phyloP scores from a whole-genome alignment of 441 rosid species.

The Flueggea neowawraea region DNA sequence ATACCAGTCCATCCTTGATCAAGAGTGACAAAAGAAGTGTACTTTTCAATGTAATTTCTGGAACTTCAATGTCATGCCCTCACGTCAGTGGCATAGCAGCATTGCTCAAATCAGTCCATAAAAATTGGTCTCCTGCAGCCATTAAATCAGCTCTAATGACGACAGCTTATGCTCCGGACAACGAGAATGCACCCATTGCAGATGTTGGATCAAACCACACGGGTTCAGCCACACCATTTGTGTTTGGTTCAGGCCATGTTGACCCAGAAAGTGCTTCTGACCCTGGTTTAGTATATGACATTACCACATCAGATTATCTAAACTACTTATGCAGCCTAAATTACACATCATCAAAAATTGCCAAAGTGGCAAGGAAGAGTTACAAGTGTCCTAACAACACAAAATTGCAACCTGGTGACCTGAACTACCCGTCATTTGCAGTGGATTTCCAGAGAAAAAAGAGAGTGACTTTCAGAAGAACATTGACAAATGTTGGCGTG shows the following conservation, averaged over 20 bases:
- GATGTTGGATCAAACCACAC: constrained; percentile 58
- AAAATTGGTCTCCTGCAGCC: constrained; percentile 71
- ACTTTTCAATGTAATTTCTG: constrained; percentile 66
- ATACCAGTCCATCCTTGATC: constrained; percentile 57
- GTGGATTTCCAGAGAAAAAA: constrained; percentile 39
- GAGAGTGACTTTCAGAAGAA: constrained; percentile 34
- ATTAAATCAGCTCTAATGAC: constrained; percentile 85
- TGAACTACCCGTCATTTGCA: constrained; percentile 76
- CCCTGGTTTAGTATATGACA: constrained; percentile 74
- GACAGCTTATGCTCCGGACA: constrained; percentile 51
- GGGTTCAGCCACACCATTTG: constrained; percentile 78
- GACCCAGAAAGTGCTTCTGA: constrained; percentile 80
- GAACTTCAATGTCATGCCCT: too few relatives aligned
- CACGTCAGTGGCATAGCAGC: constrained; percentile 88
- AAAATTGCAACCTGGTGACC: constrained; percentile 45
- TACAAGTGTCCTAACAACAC: constrained; percentile 43
- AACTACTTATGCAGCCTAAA: constrained; percentile 58
- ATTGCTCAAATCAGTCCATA: constrained; percentile 63
- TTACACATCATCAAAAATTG: constrained; percentile 47
- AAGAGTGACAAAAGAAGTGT: constrained; percentile 51
- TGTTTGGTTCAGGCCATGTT: constrained; percentile 87
- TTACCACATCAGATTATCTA: constrained; percentile 54
- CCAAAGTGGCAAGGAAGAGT: constrained; percentile 43
- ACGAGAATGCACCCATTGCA: constrained; percentile 55
- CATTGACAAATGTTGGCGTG: constrained; percentile 64